Base-by-base conservation (phyloP, 257 asterid genomes). In the Solanum etuberosum region DNA sequence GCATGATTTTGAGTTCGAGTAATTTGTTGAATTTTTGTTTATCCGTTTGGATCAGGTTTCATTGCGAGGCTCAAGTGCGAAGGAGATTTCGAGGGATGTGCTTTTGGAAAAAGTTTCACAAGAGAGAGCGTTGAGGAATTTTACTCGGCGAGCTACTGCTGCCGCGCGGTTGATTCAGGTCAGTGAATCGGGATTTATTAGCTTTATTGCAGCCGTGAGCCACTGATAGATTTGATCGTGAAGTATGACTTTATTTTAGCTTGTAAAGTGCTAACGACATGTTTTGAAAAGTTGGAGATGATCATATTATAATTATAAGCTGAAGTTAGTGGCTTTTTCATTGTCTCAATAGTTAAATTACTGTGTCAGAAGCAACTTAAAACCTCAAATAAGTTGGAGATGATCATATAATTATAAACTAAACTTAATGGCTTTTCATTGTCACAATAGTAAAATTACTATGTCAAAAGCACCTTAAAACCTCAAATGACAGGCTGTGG, bases 11-110 rank as follows among this genome's bases (percentile, higher is more conserved):
- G 23, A 51, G 0, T 51, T 51, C 61, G 0, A 16, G 61, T 51
- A 16, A 51, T 51, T 51, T 46, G 29, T 72, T 27, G 15, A 86
- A 25, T 65, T 38, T 88, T 82, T 11, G 35, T 70, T 16, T 21
- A 83, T 61, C 74, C 54, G 83, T 85, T 4, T 51, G 57, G 88
- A 90, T 89, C 90, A 96, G 99, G 98, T 96, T 10, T 96, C 99
- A 72, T 89, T 96, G 82, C 98, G 99, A 43, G 99, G 99, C 86
- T 95, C 98, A 21, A 96, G 99, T 90, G 96, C 93, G 43, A 94
- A 92, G 93, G 99, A 95, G 88, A 92, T 96, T 29, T 93, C 98
- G 61, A 88, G 98, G 86, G 98, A 94, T 85, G 98, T 93, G 54
- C 97, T 97, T 65, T 90, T 97, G 82, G 93, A 93, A 89, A 94